These are phyloP conservation scores for Cryphonectria japonica DNA, from an alignment of 2,329 filamentous ascomycete species.

Conservation along the genomic window DNA sequence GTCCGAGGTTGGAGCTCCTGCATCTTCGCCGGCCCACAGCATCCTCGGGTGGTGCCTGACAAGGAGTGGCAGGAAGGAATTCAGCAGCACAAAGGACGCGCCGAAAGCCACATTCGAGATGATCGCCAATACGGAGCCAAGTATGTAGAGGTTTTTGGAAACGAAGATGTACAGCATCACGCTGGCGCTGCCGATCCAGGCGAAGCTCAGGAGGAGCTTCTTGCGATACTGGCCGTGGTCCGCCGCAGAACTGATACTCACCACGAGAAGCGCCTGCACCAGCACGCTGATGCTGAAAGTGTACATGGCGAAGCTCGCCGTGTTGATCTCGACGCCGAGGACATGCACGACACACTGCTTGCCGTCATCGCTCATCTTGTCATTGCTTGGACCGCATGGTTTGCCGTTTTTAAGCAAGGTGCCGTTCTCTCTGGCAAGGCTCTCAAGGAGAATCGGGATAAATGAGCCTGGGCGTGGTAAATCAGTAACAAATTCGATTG, in stretches of 20 bases:
- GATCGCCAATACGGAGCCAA: constrained; percentile 84
- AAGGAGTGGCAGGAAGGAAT: constrained; percentile 90
- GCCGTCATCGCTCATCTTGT: constrained; percentile 47
- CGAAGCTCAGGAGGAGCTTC: constrained; percentile 83
- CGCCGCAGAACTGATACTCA: constrained; percentile 94
- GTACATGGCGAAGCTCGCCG: constrained; percentile 95
- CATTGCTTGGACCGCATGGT: constrained; percentile 72
- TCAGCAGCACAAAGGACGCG: constrained; percentile 91
- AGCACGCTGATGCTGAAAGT: constrained; percentile 93
- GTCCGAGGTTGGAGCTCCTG: constrained; percentile 27
- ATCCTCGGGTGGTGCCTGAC: constrained; percentile 79
- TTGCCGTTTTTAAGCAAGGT: constrained; percentile 78
- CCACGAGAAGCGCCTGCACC: constrained; percentile 85
- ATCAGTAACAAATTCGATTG: neutral
- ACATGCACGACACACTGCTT: constrained; percentile 83
- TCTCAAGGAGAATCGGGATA: constrained; percentile 93
- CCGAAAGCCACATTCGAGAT: constrained; percentile 93
- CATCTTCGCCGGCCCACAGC: constrained; percentile 38
- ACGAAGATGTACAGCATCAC: constrained; percentile 91
- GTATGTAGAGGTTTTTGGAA: constrained; percentile 72
- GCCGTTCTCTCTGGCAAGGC: constrained; percentile 88
- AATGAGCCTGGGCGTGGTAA: constrained; percentile 70
- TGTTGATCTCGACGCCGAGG: constrained; percentile 86
- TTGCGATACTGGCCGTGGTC: constrained; percentile 95
- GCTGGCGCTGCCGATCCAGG: constrained; percentile 75